These are phyloP conservation scores for Phragmites australis DNA, from an alignment of 176 grass and related monocot genomes.

Conservation along the genomic window DNA sequence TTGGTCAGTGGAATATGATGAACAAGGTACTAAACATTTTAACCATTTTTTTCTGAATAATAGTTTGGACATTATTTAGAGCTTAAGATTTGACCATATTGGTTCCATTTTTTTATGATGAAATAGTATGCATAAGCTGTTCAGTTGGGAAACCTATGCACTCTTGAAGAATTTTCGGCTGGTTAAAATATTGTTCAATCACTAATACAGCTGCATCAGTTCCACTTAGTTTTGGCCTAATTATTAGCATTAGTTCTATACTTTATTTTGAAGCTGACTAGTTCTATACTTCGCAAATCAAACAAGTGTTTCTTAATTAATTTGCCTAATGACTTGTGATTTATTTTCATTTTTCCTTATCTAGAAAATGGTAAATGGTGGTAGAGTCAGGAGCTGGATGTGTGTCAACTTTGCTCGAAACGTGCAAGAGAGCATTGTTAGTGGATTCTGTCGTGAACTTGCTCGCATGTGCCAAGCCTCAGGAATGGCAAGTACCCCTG, in stretches of 20 bases:
- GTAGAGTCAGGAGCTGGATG: slow-evolving; percentile 71
- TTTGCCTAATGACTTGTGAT: neutral
- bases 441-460: slow-evolving; percentile 72
- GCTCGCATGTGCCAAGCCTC: slow-evolving; percentile 87
- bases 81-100: neutral
- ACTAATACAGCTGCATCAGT: neutral
- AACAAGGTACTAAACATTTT: slow-evolving; percentile 70
- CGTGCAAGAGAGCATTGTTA: slow-evolving; percentile 60
- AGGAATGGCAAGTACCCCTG: slow-evolving; percentile 68
- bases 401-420: slow-evolving; percentile 84
- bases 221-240: neutral
- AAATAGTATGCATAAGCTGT: neutral
- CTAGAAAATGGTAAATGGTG: slow-evolving; percentile 93
- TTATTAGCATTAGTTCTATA: neutral
- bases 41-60: neutral
- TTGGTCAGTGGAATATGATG: slow-evolving; percentile 99
- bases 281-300: too few species aligned
- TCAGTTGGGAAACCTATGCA: slow-evolving; percentile 8
- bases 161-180: neutral
- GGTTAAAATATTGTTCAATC: neutral
- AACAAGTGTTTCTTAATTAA: neutral
- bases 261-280: too few species aligned
- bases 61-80: neutral
- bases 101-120: neutral
- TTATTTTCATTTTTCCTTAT: slow-evolving; percentile 17